Conservation (phyloP, 163 green algal genomes). For the Chlorella variabilis region DNA sequence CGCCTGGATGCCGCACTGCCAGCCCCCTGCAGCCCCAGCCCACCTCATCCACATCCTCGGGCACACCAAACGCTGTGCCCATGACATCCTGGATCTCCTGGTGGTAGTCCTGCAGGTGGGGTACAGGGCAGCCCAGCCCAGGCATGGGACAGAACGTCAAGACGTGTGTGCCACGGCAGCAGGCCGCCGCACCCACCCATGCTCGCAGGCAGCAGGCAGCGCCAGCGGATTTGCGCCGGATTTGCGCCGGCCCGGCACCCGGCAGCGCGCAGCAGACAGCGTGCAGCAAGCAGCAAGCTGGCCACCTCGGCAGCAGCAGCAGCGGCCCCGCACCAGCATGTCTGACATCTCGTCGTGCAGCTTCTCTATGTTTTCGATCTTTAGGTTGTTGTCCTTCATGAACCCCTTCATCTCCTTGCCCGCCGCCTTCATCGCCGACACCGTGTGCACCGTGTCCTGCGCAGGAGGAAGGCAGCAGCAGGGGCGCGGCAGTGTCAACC, state of each 20-base stretch:
- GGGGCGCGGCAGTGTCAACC: too few species aligned
- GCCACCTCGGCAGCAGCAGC: too few species aligned
- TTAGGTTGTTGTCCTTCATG: conserved; percentile 87
- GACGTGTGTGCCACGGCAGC: neutral
- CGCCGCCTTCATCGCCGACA: conserved; percentile 72
- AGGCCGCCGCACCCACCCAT: too few species aligned
- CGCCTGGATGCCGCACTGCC: too few species aligned
- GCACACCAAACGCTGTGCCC: conserved; percentile 85
- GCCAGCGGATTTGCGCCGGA: too few species aligned
- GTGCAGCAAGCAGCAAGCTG: too few species aligned
- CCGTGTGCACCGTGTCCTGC: conserved; percentile 34
- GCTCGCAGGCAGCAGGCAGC: neutral
- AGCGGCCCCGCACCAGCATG: conserved; percentile 83
- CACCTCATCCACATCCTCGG: conserved; percentile 96
- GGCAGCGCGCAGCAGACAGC: too few species aligned
- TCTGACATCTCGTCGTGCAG: conserved; percentile 95
- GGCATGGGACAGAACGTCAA: neutral
- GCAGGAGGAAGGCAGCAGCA: neutral
- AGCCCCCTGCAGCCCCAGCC: too few species aligned
- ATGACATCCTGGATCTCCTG: conserved; percentile 94
- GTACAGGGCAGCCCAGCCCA: neutral
- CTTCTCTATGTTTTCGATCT: conserved; percentile 93
- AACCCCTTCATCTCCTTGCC: conserved; percentile 89
- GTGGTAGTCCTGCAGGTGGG: conserved; percentile 77
- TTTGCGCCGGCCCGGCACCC: too few species aligned